Conservation (phyloP, 1,139 yeast genomes). For the Wickerhamiella pararugosa region DNA sequence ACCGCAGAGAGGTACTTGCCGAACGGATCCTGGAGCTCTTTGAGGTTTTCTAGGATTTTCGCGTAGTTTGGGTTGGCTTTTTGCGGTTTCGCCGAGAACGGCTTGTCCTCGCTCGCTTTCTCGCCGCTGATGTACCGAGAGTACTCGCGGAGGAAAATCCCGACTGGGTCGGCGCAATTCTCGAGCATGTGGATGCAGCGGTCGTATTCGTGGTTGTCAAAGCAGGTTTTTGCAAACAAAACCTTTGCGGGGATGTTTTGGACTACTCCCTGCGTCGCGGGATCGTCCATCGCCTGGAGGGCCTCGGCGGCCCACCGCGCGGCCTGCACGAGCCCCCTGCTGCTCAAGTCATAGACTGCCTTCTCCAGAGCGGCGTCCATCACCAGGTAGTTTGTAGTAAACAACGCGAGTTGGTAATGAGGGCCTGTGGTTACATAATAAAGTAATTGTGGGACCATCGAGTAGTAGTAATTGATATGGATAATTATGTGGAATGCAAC, state of each 20-base stretch:
- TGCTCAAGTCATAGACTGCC: constrained; percentile 13
- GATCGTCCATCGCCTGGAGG: constrained; percentile 10
- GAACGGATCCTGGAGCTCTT: constrained; percentile 35
- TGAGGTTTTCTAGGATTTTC: constrained; percentile 20
- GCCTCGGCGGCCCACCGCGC: constrained; percentile 17
- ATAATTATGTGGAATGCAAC: no score
- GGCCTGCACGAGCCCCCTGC: constrained; percentile 14
- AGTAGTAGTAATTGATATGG: no score
- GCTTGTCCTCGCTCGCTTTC: constrained; percentile 55
- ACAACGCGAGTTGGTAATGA: no score
- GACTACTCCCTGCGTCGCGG: neutral
- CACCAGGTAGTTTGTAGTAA: no score
- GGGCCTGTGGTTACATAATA: no score
- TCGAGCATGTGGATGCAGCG: constrained; percentile 51
- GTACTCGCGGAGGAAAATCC: constrained; percentile 53
- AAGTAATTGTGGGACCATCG: no score
- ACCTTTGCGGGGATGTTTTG: constrained; percentile 13
- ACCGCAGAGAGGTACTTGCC: constrained; percentile 50
- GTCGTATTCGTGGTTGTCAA: constrained; percentile 75
- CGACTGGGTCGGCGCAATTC: constrained; percentile 28
- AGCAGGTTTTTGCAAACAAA: constrained; percentile 55
- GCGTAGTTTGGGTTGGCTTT: constrained; percentile 25
- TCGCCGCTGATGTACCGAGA: constrained; percentile 59
- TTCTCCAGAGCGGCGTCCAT: constrained; percentile 4
- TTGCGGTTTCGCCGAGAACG: constrained; percentile 32